Percentiles rank a stretch among this genome's conserved stretches.
phyloP scores from a whole-genome alignment of 768 basidiomycete species.

The Termitomyces sp. region DNA sequence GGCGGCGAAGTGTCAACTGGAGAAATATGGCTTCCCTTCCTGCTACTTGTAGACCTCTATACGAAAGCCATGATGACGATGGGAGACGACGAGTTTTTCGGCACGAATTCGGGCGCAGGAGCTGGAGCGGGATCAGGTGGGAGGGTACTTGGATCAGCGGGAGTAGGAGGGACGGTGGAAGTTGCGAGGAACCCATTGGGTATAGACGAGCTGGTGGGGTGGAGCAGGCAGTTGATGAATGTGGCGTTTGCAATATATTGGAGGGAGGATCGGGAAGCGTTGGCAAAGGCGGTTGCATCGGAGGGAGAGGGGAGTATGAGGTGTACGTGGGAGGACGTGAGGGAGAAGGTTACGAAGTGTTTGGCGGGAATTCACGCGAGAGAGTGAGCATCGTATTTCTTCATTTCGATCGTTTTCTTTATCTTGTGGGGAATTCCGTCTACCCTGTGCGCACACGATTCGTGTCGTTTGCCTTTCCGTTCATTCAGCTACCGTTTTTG shows the following conservation, averaged over 20 bases:
- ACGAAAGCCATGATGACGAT: slow-evolving; percentile 83
- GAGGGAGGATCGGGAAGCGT: slow-evolving; percentile 38
- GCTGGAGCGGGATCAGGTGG: not conserved
- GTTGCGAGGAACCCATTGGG: slow-evolving; percentile 70
- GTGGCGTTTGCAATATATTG: slow-evolving; percentile 75
- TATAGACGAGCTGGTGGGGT: slow-evolving; percentile 74
- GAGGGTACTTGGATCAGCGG: slow-evolving; percentile 3
- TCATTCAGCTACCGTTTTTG: not conserved
- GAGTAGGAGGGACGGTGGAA: not conserved
- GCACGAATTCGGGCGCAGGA: slow-evolving; percentile 21
- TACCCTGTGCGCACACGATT: not conserved
- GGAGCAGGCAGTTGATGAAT: slow-evolving; percentile 79
- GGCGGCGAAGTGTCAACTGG: slow-evolving; percentile 33
- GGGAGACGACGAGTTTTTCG: slow-evolving; percentile 97
- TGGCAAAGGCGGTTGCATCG: slow-evolving; percentile 16
- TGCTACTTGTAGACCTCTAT: slow-evolving; percentile 82
- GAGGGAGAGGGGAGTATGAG: slow-evolving; percentile 28
- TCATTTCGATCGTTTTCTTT: slow-evolving; percentile 8
- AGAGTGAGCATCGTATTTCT: slow-evolving; percentile 60
- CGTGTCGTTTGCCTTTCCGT: not conserved
- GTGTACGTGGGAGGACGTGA: slow-evolving; percentile 63
- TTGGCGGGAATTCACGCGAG: slow-evolving; percentile 81
- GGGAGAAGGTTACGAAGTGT: slow-evolving; percentile 76
- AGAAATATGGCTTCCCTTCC: slow-evolving; percentile 61
- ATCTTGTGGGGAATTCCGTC: not conserved